A percentile compares a stretch with the other conserved stretches of the same genome.
Conservation (phyloP, 176 grass and related monocot genomes). For the Olyra latifolia region DNA sequence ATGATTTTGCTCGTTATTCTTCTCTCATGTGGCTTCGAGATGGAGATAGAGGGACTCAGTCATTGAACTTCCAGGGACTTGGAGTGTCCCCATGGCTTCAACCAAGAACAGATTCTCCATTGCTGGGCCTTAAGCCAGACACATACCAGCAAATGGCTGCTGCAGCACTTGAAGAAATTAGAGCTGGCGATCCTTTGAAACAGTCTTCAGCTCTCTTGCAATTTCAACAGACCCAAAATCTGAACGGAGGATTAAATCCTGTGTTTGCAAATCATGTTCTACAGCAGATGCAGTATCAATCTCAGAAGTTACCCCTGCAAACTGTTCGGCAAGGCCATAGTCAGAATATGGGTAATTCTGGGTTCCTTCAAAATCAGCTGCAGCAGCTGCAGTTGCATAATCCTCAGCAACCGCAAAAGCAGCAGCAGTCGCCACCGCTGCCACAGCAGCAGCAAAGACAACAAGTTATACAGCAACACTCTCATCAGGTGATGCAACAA, state of each 20-base stretch:
- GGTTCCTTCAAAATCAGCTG: constrained; percentile 67
- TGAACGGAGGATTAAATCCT: constrained; percentile 54
- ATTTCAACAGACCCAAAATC: constrained; percentile 66
- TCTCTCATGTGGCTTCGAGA: constrained; percentile 81
- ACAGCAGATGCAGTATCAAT: constrained; percentile 74
- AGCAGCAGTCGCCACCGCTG: background rate
- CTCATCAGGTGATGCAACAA: constrained; percentile 49
- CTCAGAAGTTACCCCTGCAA: constrained; percentile 61
- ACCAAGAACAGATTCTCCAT: constrained; percentile 51
- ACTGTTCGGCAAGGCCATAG: constrained; percentile 54
- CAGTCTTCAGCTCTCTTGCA: constrained; percentile 53
- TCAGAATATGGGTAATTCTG: constrained; percentile 42
- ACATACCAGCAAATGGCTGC: constrained; percentile 92
- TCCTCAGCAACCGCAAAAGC: constrained; percentile 35
- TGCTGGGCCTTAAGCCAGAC: constrained; percentile 67
- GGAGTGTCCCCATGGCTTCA: constrained; percentile 76
- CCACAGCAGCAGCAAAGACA: constrained; percentile 40
- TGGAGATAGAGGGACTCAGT: constrained; percentile 60
- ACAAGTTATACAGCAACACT: constrained; percentile 32
- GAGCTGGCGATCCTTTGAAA: constrained; percentile 68
- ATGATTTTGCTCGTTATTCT: constrained; percentile 59
- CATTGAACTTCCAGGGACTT: constrained; percentile 83
- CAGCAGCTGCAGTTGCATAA: constrained; percentile 51
- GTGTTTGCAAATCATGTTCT: constrained; percentile 60
- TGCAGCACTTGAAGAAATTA: constrained; percentile 80